Evolutionary conservation across 2,329 filamentous ascomycete genomes (phyloP), one percentile per base, ranked within the genome.

Genomic region (Neopestalotiopsis sp.): DNA sequence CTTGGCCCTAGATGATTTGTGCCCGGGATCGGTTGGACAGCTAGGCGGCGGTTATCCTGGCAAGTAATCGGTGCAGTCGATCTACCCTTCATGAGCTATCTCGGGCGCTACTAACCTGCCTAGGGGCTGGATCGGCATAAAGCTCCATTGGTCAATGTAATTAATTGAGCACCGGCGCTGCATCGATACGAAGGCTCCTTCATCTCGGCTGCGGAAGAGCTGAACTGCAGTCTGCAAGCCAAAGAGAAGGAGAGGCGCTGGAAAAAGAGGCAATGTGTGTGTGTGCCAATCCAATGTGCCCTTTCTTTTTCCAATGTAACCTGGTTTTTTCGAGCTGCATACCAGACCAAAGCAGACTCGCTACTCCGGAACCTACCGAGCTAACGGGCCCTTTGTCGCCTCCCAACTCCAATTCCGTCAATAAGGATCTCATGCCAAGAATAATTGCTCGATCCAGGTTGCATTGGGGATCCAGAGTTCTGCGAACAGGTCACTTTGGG

Each of bases 361-460:
- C 45, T 53, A 53, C 45, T 53, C 34, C 45, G 45, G 45, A 53
- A 53, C 17, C 45, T 53, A 20, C 45, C 45, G 45, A 53, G 45
- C 45, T 53, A n/a, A 53, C 45, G 45, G n/a, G 45, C 45, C 17
- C 45, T 17, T 53, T 20, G n/a, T 53, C 24, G 24, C 24, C 24
- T 28, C 24, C 45, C 45, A 20, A 53, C 45, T 53, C 45, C 45
- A 53, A 53, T 53, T 53, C 45, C 45, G 45, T 53, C 45, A 53
- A 53, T 53, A 53, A n/a, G 45, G 45, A 53, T 53, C 45, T 53
- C 45, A 53, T 53, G 45, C 45, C 45, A 53, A 53, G 45, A 53
- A 53, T 53, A 53, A 53, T 53, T 53, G 45, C 17, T n/a, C 45
- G 45, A 53, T 53, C 45, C 45, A 20, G 45, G 45, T 53, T n/a